Evolutionary conservation across 192 early-diverging fungal species (phyloP), one percentile per base, ranked within the genome.

Genomic region (Cladochytrium replicatum): DNA sequence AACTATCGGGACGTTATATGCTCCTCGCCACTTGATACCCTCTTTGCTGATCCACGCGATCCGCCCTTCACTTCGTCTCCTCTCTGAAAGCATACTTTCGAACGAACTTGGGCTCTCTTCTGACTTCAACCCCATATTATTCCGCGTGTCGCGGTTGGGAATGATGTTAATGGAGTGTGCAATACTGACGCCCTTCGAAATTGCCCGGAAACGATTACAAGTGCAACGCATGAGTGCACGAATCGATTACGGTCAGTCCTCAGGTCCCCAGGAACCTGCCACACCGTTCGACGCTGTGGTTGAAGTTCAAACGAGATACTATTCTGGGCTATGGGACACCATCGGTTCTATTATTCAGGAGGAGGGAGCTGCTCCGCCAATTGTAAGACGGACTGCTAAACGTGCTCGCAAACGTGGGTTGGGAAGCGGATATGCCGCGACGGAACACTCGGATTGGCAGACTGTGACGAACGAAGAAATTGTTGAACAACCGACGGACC

Each of bases 151-250:
- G 0, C 75, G 80, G 21, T 59, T 94, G 17, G 66, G 65, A 3
- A 69, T 88, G 39, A 71, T 85, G 32, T 84, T 83, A 0, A 25
- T 90, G 2, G 79, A 93, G 37, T 63, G 84, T 0, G 55, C 79
- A 6, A 79, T 95, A 9, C 77, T 82, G 46, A 64, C 88, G 26
- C 94, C 94, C 0, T 56, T 98, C 13, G 89, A 98, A 25, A 86
- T 91, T 3, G 79, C 86, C 41, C 70, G 92, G 6, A 84, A 86
- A 54, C 69, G 94, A 4, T 55, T 98, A 21, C 84, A 87, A 41
- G 78, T 85, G 29, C 93, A 97, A 61, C 45, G 47, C 31, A 27
- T 67, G 30, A 21, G 32, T 13, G 49, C 22, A 27, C 13, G 38
- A 63, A 13, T 39, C 17, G 34, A 43, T 25, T 45, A 61, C 21